Percentiles rank a stretch among this genome's conserved stretches.
These are phyloP conservation scores for Blastobotrys attinorum DNA, from an alignment of 805 yeast species.

Conservation along the genomic window DNA sequence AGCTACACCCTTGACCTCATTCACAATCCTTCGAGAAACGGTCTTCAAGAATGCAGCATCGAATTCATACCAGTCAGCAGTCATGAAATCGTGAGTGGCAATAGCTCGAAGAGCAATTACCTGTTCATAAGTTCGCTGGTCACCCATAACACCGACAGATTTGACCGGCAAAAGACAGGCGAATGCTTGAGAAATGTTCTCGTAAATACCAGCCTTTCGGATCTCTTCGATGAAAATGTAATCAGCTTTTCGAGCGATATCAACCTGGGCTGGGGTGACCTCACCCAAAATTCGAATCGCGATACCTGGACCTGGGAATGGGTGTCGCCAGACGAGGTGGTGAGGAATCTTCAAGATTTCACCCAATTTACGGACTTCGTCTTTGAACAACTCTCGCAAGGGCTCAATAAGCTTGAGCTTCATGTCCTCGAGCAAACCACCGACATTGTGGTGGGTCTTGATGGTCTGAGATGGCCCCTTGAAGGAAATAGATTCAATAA, in stretches of 20 bases:
- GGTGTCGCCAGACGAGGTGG: constrained; percentile 99
- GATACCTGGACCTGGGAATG: constrained; percentile 99
- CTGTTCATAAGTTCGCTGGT: constrained; percentile 98
- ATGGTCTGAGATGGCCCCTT: constrained; percentile 99
- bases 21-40: constrained; percentile 92
- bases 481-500: constrained; percentile 95
- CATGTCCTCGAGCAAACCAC: constrained; percentile 97
- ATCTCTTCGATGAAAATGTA: constrained; percentile 94
- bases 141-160: constrained; percentile 99
- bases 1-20: constrained; percentile 98
- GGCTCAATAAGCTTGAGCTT: constrained; percentile 98
- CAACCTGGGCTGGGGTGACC: constrained; percentile 87
- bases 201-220: constrained; percentile 83
- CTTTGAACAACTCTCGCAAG: constrained; percentile 95
- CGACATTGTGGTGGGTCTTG: constrained; percentile 98
- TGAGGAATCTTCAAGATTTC: constrained; percentile 90
- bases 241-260: constrained; percentile 96
- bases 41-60: constrained; percentile 86
- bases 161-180: constrained; percentile 96
- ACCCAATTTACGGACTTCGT: constrained; percentile 96
- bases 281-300: constrained; percentile 98
- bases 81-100: constrained; percentile 97
- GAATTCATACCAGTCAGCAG: constrained; percentile 98
- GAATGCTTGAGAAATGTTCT: constrained; percentile 92
- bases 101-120: constrained; percentile 98